phyloP scores from a whole-genome alignment of 176 grass and related monocot species.

The Ensete ventricosum region DNA sequence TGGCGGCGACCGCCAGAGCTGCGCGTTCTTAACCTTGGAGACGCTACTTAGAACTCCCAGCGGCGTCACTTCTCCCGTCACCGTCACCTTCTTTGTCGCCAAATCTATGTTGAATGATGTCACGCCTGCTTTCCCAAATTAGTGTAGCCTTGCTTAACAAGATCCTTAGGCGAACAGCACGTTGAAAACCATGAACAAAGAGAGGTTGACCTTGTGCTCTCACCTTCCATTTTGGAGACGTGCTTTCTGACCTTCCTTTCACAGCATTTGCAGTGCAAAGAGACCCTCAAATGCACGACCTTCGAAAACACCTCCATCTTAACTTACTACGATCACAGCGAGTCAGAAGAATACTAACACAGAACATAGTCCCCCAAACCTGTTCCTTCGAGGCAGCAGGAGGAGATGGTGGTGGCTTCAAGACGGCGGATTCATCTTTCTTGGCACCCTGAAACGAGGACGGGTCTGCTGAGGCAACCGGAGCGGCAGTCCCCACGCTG shows the following conservation, averaged over 20 bases:
- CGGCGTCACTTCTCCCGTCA: conserved; percentile 64
- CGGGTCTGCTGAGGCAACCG: not conserved
- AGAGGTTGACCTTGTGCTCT: not conserved
- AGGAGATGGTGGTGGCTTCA: not conserved
- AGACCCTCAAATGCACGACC: conserved; percentile 59
- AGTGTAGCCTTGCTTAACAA: not conserved
- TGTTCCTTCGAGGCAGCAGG: not conserved
- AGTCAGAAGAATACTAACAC: not conserved
- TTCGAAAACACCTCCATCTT: conserved; percentile 1
- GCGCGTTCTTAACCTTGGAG: conserved; percentile 78
- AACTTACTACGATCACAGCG: not conserved
- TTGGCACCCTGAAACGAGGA: not conserved
- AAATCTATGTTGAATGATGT: conserved; percentile 82
- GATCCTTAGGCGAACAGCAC: not conserved
- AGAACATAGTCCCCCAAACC: not conserved
- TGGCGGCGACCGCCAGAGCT: conserved; percentile 54
- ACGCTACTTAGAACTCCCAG: conserved; percentile 68
- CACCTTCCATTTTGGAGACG: conserved; percentile 77
- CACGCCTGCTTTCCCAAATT: conserved; percentile 31
- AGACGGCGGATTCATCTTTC: not conserved
- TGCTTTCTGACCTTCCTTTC: conserved; percentile 80
- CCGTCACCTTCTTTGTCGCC: conserved; percentile 72
- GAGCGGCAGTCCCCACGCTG: not conserved
- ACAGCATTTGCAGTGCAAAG: conserved; percentile 82
- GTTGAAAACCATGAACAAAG: not conserved